Base-by-base conservation (phyloP, 495 filamentous ascomycete genomes). In the Neurospora tetrasperma region DNA sequence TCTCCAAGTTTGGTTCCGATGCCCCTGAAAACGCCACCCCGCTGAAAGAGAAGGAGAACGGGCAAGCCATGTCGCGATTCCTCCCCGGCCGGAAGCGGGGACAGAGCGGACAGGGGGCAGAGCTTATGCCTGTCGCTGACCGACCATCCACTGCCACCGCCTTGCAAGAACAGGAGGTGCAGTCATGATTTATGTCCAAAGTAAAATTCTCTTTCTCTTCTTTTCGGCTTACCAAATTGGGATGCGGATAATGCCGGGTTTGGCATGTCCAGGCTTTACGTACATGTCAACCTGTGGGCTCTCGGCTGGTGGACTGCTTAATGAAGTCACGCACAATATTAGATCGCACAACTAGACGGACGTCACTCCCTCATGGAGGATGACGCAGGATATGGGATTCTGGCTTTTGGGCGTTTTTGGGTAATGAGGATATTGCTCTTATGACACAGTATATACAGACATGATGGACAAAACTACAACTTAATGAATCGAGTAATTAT, bases 1-100 rank as follows among this genome's bases (percentile, higher is more conserved):
- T 98, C 75, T 85, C 92, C 31, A 92, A 94, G 70, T 96, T 99
- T 78, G 80, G 79, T 69, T 90, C 91, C 69, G 91, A 96, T 23
- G 39, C 66, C 1, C 16, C 12, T 46, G 27, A 46, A 41, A n/a
- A 42, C 70, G 20, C 38, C 71, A 76, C 66, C 84, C 85, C 39
- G 81, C 71, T 38, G 75, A 75, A 38, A 83, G 86, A 70, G 71
- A 66, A 79, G 12, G 78, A 79, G 46, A 75, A 78, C 69, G 23
- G 44, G 35, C 74, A 80, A 77, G 83, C 84, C 7, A 82, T 82
- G 76, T 86, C 86, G 72, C 86, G 89, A 31, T 94, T 94, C 81
- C 86, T 94, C 68, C 86, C 89, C 0, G 89, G 92, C 62, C 85
- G 92, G 69, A 93, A 93, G 83, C 86, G 91, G 74, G 91, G 87